phyloP scores from a whole-genome alignment of 257 asterid species.

The Hygrophila difformis region DNA sequence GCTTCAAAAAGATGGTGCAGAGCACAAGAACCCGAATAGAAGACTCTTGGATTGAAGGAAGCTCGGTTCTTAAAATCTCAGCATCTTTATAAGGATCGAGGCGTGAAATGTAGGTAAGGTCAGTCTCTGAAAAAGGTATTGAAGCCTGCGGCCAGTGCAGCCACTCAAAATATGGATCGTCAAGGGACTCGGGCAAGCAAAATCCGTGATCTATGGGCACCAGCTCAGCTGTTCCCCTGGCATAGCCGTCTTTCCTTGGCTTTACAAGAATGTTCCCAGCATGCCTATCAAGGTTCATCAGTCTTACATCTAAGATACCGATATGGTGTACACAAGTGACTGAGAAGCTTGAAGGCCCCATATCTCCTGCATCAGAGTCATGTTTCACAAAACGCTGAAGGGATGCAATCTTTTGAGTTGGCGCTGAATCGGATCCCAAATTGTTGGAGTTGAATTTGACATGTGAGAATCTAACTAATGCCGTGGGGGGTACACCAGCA shows the following conservation, averaged over 20 bases:
- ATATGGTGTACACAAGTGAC: conserved; percentile 69
- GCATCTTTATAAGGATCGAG: conserved; percentile 84
- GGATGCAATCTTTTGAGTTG: conserved; percentile 59
- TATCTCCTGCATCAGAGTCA: conserved; percentile 82
- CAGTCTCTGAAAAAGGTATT: conserved; percentile 74
- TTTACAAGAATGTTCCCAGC: conserved; percentile 86
- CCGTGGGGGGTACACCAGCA: conserved; percentile 88
- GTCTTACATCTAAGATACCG: conserved; percentile 75
- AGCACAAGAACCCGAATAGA: conserved; percentile 73
- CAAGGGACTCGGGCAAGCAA: conserved; percentile 85
- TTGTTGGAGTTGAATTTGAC: conserved; percentile 45
- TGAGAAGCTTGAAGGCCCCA: conserved; percentile 87
- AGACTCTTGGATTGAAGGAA: conserved; percentile 68
- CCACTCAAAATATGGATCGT: conserved; percentile 96
- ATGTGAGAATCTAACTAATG: conserved; percentile 63
- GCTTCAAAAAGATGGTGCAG: conserved; percentile 70
- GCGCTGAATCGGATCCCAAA: conserved; percentile 25
- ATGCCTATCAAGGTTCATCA: conserved; percentile 89
- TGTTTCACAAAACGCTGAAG: conserved; percentile 73
- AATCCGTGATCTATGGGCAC: conserved; percentile 94
- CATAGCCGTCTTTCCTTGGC: conserved; percentile 40
- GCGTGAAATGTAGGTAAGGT: conserved; percentile 50
- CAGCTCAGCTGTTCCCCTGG: conserved; percentile 54
- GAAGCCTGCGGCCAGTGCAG: conserved; percentile 93
- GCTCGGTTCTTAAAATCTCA: conserved; percentile 44